These are phyloP conservation scores for Phlyctochytrium bullatum DNA, from an alignment of 192 early-diverging fungal species.

Conservation along the genomic window DNA sequence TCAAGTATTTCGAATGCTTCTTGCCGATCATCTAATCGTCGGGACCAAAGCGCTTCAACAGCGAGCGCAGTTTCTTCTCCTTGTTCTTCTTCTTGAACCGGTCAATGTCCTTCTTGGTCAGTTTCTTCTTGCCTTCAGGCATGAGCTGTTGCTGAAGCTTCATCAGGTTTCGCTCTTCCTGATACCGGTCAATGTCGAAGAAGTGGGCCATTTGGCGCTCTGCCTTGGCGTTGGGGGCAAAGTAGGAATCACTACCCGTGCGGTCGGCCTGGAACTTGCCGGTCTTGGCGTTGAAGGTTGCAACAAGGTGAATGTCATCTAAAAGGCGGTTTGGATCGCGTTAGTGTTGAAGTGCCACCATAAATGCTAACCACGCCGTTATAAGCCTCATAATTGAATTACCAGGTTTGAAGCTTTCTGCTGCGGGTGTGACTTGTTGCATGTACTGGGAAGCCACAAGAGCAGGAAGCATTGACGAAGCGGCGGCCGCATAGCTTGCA, in stretches of 20 bases:
- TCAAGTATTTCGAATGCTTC: neutral
- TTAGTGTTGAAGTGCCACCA: no score
- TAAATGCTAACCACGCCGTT: no score
- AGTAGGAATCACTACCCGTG: conserved; percentile 27
- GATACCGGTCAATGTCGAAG: conserved; percentile 35
- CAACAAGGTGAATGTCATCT: conserved; percentile 25
- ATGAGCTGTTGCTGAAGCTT: conserved; percentile 15
- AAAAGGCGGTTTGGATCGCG: no score
- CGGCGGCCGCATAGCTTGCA: neutral
- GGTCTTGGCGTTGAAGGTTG: conserved; percentile 28
- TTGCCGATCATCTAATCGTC: conserved; percentile 13
- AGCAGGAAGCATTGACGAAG: neutral
- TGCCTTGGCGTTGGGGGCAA: conserved; percentile 34
- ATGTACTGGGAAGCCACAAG: no score
- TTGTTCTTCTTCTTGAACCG: conserved; percentile 39
- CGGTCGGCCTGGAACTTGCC: conserved; percentile 31
- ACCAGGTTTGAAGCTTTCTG: no score
- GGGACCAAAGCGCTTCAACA: conserved; percentile 19
- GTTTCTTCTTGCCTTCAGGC: conserved; percentile 16
- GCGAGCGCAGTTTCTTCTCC: conserved; percentile 31
- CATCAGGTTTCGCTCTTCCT: conserved; percentile 28
- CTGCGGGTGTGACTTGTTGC: no score
- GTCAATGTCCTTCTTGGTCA: conserved; percentile 40
- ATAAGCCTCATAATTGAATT: no score
- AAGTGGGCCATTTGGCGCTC: conserved; percentile 32